Percentiles rank a stretch among this genome's conserved stretches.
phyloP scores from a whole-genome alignment of 768 basidiomycete genomes.

The Daedaleopsis sinensis region DNA sequence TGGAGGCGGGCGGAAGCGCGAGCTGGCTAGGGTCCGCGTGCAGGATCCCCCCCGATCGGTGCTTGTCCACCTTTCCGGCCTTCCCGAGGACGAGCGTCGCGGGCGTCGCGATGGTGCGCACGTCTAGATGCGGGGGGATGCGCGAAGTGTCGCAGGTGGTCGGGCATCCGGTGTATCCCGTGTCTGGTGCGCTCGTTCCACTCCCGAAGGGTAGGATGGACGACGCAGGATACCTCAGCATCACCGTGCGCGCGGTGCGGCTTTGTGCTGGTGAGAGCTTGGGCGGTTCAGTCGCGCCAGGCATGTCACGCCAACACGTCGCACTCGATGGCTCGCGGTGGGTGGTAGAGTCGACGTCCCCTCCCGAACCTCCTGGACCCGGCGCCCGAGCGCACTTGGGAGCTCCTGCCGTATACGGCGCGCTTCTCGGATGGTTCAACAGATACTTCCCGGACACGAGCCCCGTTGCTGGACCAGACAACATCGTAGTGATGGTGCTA shows the following conservation, averaged over 20 bases:
- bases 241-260: constrained; percentile 6
- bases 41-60: neutral
- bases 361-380: neutral
- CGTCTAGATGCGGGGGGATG: neutral
- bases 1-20: constrained; percentile 1
- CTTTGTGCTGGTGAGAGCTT: neutral
- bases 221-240: constrained; percentile 10
- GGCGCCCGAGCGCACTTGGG: too few species aligned
- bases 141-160: neutral
- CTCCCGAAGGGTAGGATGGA: constrained; percentile 13
- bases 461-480: neutral
- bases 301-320: neutral
- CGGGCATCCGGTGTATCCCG: constrained; percentile 1
- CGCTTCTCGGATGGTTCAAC: constrained; percentile 8
- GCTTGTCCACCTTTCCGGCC: neutral
- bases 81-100: neutral
- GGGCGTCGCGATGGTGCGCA: neutral
- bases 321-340: constrained; percentile 6
- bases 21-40: neutral
- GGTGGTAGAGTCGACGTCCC: neutral
- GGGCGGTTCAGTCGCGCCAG: neutral
- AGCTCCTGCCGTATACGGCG: neutral
- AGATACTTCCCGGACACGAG: neutral
- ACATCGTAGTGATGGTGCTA: constrained; percentile 2
- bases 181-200: constrained; percentile 9